These are phyloP conservation scores for Tolypocladium guangdongense DNA, from an alignment of 2,329 filamentous ascomycete genomes.

Conservation along the genomic window DNA sequence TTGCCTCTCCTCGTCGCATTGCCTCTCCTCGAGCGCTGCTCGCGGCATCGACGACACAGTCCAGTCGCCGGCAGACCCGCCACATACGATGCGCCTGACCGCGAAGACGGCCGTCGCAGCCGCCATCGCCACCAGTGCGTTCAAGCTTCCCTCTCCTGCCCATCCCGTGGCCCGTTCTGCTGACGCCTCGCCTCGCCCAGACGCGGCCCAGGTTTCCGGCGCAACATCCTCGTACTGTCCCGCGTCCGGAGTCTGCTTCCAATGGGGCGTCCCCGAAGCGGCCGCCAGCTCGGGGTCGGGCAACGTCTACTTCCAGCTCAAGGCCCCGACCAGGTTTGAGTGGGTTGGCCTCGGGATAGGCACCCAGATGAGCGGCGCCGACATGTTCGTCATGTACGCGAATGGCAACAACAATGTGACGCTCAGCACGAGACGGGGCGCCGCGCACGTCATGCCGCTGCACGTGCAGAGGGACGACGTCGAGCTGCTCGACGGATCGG, in stretches of 20 bases:
- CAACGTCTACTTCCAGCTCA: slow-evolving; percentile 51
- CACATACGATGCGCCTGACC: background rate
- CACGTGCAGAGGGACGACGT: slow-evolving; percentile 33
- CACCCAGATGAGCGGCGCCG: slow-evolving; percentile 39
- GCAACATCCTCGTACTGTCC: slow-evolving; percentile 29
- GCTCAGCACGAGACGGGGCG: slow-evolving; percentile 43
- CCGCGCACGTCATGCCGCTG: slow-evolving; percentile 35
- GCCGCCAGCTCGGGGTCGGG: slow-evolving; percentile 37
- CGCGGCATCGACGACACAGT: background rate
- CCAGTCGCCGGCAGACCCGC: background rate
- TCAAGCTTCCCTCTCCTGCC: background rate
- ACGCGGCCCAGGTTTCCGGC: slow-evolving; percentile 10
- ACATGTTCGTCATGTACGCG: slow-evolving; percentile 54
- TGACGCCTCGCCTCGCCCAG: slow-evolving; percentile 5
- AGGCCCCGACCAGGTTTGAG: slow-evolving; percentile 37
- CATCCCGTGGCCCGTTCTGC: background rate
- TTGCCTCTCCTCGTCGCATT: background rate
- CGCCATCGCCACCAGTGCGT: slow-evolving; percentile 9
- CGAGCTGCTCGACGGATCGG: slow-evolving; percentile 47
- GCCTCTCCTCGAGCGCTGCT: background rate
- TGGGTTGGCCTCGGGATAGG: slow-evolving; percentile 53
- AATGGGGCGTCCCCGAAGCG: slow-evolving; percentile 40
- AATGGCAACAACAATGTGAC: slow-evolving; percentile 49
- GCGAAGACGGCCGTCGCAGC: background rate
- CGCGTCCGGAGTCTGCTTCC: slow-evolving; percentile 37